Conservation (phyloP, 2,329 filamentous ascomycete species). For the Ophiocordyceps unilateralis region DNA sequence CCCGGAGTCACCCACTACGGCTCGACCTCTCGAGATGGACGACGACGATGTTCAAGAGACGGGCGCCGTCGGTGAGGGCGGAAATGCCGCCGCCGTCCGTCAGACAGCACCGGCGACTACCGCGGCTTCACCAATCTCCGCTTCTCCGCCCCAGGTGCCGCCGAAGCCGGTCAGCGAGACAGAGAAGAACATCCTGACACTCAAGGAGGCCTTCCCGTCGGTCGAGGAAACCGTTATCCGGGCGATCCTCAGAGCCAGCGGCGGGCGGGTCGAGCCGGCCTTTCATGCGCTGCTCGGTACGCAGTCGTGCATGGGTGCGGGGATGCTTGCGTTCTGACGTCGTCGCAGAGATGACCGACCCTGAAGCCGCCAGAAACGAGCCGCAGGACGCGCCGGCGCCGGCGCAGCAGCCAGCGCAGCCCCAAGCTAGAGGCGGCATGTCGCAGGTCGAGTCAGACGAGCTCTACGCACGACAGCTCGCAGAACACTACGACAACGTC, state of each 20-base stretch:
- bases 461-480: conserved; percentile 77
- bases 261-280: conserved; percentile 75
- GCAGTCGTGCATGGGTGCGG: not conserved
- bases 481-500: conserved; percentile 67
- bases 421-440: conserved; percentile 41
- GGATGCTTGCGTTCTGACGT: not conserved
- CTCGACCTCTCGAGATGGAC: conserved; percentile 47
- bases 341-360: conserved; percentile 58
- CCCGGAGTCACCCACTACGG: conserved; percentile 50
- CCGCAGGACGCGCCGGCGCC: conserved; percentile 45
- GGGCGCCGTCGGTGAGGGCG: conserved; percentile 28
- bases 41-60: conserved; percentile 53
- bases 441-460: conserved; percentile 84
- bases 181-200: conserved; percentile 70
- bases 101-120: conserved; percentile 12
- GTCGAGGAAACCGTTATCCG: conserved; percentile 70
- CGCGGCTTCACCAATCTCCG: conserved; percentile 8
- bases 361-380: conserved; percentile 43
- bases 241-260: conserved; percentile 73
- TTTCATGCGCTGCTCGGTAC: conserved; percentile 85
- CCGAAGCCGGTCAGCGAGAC: conserved; percentile 59
- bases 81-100: conserved; percentile 7
- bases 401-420: conserved; percentile 65
- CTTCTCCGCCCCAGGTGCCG: conserved; percentile 64
- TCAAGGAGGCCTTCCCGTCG: conserved; percentile 84